These are phyloP conservation scores for Xenoacremonium recifei DNA, from an alignment of 2,329 filamentous ascomycete genomes.

Conservation along the genomic window DNA sequence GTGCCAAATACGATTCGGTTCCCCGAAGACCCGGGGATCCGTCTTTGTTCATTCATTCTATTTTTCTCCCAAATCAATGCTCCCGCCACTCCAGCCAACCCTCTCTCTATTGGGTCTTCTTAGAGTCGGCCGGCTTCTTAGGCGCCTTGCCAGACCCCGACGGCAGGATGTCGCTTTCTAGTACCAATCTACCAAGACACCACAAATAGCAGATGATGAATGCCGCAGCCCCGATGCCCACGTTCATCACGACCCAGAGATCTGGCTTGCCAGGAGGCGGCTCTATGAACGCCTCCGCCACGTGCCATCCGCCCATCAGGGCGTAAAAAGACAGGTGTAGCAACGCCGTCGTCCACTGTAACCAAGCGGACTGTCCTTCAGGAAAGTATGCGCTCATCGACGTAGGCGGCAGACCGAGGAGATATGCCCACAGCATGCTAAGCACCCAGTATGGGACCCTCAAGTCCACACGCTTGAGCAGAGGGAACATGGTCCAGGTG, in stretches of 20 bases:
- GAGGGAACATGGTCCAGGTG: slow-evolving; percentile 89
- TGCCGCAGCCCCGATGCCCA: slow-evolving; percentile 78
- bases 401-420: slow-evolving; percentile 81
- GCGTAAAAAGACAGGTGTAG: slow-evolving; percentile 76
- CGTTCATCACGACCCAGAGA: slow-evolving; percentile 91
- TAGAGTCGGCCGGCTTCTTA: no score
- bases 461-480: slow-evolving; percentile 82
- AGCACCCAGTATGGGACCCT: slow-evolving; percentile 82
- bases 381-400: slow-evolving; percentile 68
- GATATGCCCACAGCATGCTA: slow-evolving; percentile 84
- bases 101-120: slow-evolving; percentile 27
- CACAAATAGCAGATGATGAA: slow-evolving; percentile 89
- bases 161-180: slow-evolving; percentile 55
- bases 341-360: slow-evolving; percentile 58
- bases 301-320: slow-evolving; percentile 78
- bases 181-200: slow-evolving; percentile 72
- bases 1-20: no score
- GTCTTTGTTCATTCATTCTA: no score
- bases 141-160: slow-evolving; percentile 27
- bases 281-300: slow-evolving; percentile 64
- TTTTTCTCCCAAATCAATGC: no score
- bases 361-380: slow-evolving; percentile 33
- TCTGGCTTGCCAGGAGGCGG: slow-evolving; percentile 82
- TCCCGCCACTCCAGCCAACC: no score
- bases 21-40: no score